These are phyloP conservation scores for Cetraspora pellucida DNA, from an alignment of 192 early-diverging fungal genomes.

Conservation along the genomic window DNA sequence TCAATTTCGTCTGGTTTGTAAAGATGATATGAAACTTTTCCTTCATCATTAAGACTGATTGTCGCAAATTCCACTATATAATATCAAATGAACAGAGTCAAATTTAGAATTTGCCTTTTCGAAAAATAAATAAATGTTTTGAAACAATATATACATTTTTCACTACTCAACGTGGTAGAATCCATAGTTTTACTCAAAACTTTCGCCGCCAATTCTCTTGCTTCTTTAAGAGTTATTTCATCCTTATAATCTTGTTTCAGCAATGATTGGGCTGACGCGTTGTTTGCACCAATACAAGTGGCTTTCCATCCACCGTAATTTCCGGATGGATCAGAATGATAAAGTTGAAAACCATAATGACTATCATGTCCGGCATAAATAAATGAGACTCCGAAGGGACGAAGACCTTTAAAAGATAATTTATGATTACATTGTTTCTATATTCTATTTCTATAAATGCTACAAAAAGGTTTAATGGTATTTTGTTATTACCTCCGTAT, in stretches of 20 bases:
- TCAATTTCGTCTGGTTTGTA: constrained; percentile 82
- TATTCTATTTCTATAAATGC: background rate
- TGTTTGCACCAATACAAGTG: constrained; percentile 96
- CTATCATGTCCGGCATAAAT: constrained; percentile 94
- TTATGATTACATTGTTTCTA: background rate
- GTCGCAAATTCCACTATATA: constrained; percentile 88
- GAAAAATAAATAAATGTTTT: constrained; percentile 3
- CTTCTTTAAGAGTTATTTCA: constrained; percentile 78
- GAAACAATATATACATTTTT: constrained; percentile 74
- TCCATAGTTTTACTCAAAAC: constrained; percentile 98
- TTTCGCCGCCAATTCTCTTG: constrained; percentile 89
- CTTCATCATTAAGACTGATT: constrained; percentile 60
- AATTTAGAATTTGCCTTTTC: background rate
- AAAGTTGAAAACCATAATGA: constrained; percentile 92
- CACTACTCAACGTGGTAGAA: constrained; percentile 82
- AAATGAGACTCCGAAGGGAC: constrained; percentile 98
- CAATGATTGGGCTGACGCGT: constrained; percentile 85
- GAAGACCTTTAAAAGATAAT: constrained; percentile 59
- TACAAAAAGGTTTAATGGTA: background rate
- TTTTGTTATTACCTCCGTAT: constrained; percentile 69
- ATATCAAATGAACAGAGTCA: constrained; percentile 24
- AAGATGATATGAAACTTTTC: constrained; percentile 64
- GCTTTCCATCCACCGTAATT: constrained; percentile 99
- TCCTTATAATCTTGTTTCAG: constrained; percentile 99
- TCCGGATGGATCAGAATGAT: constrained; percentile 97